These are phyloP conservation scores for Kodamaea laetipori DNA, from an alignment of 805 yeast species.

Conservation along the genomic window DNA sequence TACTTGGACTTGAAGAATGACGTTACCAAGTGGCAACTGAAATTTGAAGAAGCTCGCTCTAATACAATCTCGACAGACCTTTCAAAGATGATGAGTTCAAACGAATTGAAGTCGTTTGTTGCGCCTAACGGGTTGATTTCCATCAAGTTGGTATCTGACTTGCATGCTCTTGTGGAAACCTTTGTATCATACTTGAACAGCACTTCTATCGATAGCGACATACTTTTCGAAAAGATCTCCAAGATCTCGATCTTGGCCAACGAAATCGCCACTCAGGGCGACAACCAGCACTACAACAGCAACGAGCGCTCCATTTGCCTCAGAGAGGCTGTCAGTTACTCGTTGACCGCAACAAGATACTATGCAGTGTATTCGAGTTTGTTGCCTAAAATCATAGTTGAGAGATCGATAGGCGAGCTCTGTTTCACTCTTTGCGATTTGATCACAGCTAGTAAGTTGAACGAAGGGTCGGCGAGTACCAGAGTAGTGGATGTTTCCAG, in stretches of 20 bases:
- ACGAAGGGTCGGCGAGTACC: slow-evolving; percentile 14
- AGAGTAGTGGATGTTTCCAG: slow-evolving; percentile 12
- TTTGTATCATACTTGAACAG: slow-evolving; percentile 38
- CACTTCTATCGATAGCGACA: slow-evolving; percentile 32
- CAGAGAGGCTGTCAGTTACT: slow-evolving; percentile 70
- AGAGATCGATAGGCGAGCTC: slow-evolving; percentile 76
- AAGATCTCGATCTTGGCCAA: slow-evolving; percentile 50
- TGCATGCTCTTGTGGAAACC: slow-evolving; percentile 52
- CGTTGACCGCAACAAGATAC: slow-evolving; percentile 76
- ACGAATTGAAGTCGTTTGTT: slow-evolving; percentile 31
- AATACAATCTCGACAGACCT: slow-evolving; percentile 26
- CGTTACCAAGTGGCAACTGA: slow-evolving; percentile 51
- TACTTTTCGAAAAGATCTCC: slow-evolving; percentile 55
- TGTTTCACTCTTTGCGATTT: slow-evolving; percentile 66
- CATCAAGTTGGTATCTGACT: slow-evolving; percentile 41
- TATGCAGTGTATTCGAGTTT: slow-evolving; percentile 62
- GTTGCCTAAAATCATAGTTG: slow-evolving; percentile 69
- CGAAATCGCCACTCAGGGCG: slow-evolving; percentile 40
- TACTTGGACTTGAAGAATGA: slow-evolving; percentile 27
- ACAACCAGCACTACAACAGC: slow-evolving; percentile 23
- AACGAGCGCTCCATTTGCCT: slow-evolving; percentile 50
- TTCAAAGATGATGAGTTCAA: slow-evolving; percentile 21
- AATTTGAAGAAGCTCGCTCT: slow-evolving; percentile 50
- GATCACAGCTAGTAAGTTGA: slow-evolving; percentile 53
- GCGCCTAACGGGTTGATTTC: slow-evolving; percentile 50